Conservation (phyloP, 2,329 filamentous ascomycete species). For the Exutisphaerella laricina region DNA sequence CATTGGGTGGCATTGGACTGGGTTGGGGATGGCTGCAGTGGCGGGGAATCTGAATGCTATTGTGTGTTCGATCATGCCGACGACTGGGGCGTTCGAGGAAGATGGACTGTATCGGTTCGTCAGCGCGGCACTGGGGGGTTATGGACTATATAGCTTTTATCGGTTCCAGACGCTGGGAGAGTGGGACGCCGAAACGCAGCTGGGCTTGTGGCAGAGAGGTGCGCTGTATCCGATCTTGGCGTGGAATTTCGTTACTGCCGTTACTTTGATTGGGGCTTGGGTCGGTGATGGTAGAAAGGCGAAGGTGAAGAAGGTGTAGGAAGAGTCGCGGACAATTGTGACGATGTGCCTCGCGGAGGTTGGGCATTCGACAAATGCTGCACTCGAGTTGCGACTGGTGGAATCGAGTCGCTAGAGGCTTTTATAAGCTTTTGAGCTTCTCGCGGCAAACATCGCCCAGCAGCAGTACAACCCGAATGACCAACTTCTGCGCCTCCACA, state of each 20-base stretch:
- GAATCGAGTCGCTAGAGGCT: too few species aligned
- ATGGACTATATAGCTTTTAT: slow-evolving; percentile 18
- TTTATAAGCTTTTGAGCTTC: too few species aligned
- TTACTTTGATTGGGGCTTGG: slow-evolving; percentile 6
- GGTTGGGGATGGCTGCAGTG: slow-evolving; percentile 9
- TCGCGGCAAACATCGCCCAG: too few species aligned
- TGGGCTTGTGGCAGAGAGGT: slow-evolving; percentile 21
- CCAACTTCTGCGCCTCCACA: too few species aligned
- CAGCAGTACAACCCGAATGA: too few species aligned
- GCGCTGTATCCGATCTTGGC: slow-evolving; percentile 16
- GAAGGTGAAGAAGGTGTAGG: too few species aligned
- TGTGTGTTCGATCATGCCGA: slow-evolving; percentile 5
- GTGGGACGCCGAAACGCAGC: slow-evolving; percentile 19
- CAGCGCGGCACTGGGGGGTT: slow-evolving; percentile 11
- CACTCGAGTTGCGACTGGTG: too few species aligned
- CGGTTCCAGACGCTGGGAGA: slow-evolving; percentile 16
- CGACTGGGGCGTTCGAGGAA: slow-evolving; percentile 11
- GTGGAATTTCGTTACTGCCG: slow-evolving; percentile 13
- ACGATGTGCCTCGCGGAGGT: too few species aligned
- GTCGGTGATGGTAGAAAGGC: too few species aligned
- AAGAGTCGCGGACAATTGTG: too few species aligned
- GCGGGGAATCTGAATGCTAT: slow-evolving; percentile 21
- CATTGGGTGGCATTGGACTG: slow-evolving; percentile 23
- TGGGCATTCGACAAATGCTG: too few species aligned
- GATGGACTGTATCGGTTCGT: slow-evolving; percentile 11